Base-by-base conservation (phyloP, 805 yeast species). In the Vanderwaltozyma verrucispora region DNA sequence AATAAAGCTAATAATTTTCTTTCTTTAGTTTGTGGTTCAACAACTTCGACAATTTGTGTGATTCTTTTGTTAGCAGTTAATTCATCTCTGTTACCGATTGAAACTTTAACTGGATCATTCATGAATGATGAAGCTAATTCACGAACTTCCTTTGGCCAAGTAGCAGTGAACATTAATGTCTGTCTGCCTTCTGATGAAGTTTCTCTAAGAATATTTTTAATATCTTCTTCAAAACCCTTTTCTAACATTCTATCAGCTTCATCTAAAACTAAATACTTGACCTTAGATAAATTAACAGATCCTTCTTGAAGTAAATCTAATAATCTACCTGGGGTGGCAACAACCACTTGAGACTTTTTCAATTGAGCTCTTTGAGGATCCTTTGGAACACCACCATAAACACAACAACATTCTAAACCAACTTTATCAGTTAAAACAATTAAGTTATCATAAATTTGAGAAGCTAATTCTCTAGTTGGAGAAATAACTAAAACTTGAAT, bases 191-290 rank as follows among this genome's bases (percentile, higher is more conserved):
- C 36, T 24, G 63, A 54, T 18, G 72, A 67, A 13, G 85, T 71
- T 40, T 68, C 65, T 32, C 80, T 73, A 56, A 92, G 76, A 47
- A 92, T 86, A 45, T 72, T 69, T 59, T 83, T 86, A 56, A 92
- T 89, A 62, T 89, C 98, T 59, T 89, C 94, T 64, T 94, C 97
- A 54, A 92, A 92, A 27, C 99, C 99, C 63, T 84, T 92, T 61
- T 92, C 98, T 42, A 92, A 73, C 97, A 92, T 89, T 66, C 99
- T 76, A 62, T 92, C 99, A 28, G 98, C 99, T 68, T 92, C 99
- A 61, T 92, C 99, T 33, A 92, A 69, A 18, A 92, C 92, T 47
- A 92, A 68, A 58, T 84, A 88, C 43, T 78, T 72, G 24, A 89
- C 80, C 9, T 68, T 57, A 11, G 74, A 64, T 44, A 88, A 68